Conservation (phyloP, 2,329 filamentous ascomycete species). For the Penicillium expansum region DNA sequence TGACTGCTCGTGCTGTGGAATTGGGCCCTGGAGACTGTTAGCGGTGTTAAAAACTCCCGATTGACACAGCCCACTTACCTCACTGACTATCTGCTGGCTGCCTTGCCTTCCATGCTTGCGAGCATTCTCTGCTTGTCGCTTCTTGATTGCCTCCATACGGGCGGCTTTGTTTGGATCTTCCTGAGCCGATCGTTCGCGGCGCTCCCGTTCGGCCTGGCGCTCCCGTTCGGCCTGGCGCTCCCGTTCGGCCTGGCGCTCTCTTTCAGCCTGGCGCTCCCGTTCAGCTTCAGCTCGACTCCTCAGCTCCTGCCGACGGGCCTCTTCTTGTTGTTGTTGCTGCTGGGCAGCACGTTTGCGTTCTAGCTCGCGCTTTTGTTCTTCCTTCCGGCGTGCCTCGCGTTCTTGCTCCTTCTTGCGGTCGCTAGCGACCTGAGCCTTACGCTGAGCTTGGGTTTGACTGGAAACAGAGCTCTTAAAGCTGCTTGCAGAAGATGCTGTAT, state of each 20-base stretch:
- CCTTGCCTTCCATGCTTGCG: slow-evolving; percentile 48
- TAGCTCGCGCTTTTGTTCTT: slow-evolving; percentile 75
- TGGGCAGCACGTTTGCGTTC: slow-evolving; percentile 70
- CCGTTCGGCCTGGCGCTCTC: slow-evolving; percentile 14
- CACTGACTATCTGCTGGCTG: slow-evolving; percentile 38
- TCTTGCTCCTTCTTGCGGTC: slow-evolving; percentile 78
- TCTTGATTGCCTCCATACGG: slow-evolving; percentile 59
- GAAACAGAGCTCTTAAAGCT: slow-evolving; percentile 66
- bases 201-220: slow-evolving; percentile 41
- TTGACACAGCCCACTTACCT: slow-evolving; percentile 32
- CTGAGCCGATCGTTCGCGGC: slow-evolving; percentile 46
- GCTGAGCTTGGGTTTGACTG: slow-evolving; percentile 59
- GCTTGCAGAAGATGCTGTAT: slow-evolving; percentile 50
- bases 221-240: not conserved
- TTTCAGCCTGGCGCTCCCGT: slow-evolving; percentile 44
- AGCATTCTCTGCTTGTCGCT: slow-evolving; percentile 49
- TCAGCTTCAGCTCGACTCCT: slow-evolving; percentile 59
- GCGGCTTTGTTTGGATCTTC: slow-evolving; percentile 66
- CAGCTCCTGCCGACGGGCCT: slow-evolving; percentile 61
- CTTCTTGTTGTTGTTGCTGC: slow-evolving; percentile 51
- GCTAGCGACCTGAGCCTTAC: slow-evolving; percentile 70
- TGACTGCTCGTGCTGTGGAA: slow-evolving; percentile 32
- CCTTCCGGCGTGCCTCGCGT: slow-evolving; percentile 69
- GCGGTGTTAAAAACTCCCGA: not conserved
- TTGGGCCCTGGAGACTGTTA: slow-evolving; percentile 21